Evolutionary conservation across 305 asterid genomes (phyloP), one percentile per base, ranked within the genome.

Genomic region (Fraxinus greggii): DNA sequence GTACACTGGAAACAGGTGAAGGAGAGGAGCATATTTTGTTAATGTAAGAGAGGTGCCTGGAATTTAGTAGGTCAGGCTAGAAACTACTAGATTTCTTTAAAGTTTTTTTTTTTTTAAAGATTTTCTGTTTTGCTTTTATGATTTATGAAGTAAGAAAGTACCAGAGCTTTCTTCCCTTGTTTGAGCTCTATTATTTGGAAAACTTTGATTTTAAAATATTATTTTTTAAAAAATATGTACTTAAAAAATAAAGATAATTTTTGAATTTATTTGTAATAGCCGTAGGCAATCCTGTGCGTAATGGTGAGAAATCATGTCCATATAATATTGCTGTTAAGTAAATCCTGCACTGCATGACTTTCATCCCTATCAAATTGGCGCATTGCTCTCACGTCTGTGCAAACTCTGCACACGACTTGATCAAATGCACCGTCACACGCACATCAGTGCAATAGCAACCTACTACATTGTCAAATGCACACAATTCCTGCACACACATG

Each of bases 61-160:
- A 92, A 89, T 61, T 38, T 61, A 9, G 33, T 51, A 75, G 88
- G 56, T 5, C 0, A 29, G 23, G 9, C 93, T 83, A 77, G 97
- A 92, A 91, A 48, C 76, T 87, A 78, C 93, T 83, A 83, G 94
- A 88, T 17, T 35, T 65, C 77, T 32, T 48, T 63, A 28, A 8
- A 36, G 10, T 1, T 36, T 54, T 35, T 31, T 0, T 12, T 38
- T 4, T 19, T 48, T 3, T 1, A 2, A 17, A 1, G 0, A 4
- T 3, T 54, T n/a, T 8, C 0, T 0, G 4, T 23, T 23, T 61
- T 61, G 54, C 4, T 3, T 12, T 42, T 42, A 56, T 56, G 42
- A 36, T 7, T 36, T 56, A n/a, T 5, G 67, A 56, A n/a, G 29
- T 6, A 19, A 56, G 67, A 56, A 56, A 56, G 67, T 59, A 2